A percentile compares a stretch with the other conserved stretches of the same genome.
Conservation (phyloP, 495 filamentous ascomycete species). For the Aspergillus funiculosus region DNA sequence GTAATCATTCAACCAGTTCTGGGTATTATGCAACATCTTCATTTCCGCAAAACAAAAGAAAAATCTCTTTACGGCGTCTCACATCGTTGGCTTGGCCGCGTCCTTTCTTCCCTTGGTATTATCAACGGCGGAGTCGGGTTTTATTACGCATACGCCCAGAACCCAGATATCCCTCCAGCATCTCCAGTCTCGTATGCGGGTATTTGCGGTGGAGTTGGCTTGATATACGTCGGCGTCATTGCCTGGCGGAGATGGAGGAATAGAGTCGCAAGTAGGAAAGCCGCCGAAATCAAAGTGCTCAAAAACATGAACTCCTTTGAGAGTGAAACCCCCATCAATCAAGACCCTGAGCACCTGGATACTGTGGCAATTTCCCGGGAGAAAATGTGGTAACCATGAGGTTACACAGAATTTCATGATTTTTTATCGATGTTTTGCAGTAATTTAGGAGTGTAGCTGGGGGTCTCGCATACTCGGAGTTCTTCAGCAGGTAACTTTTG, state of each 20-base stretch:
- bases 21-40: constrained; percentile 59
- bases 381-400: constrained; percentile 7
- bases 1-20: constrained; percentile 56
- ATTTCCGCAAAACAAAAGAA: constrained; percentile 39
- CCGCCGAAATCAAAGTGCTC: not conserved
- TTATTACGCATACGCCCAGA: constrained; percentile 20
- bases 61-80: constrained; percentile 52
- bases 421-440: constrained; percentile 8
- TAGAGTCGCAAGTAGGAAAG: too few species aligned
- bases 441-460: constrained; percentile 3
- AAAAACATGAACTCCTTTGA: too few species aligned
- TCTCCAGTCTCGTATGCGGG: constrained; percentile 16
- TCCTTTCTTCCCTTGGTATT: constrained; percentile 57
- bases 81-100: constrained; percentile 82
- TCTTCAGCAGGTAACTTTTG: not conserved
- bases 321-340: constrained; percentile 7
- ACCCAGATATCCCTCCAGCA: constrained; percentile 17
- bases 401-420: constrained; percentile 11
- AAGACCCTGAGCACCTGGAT: not conserved
- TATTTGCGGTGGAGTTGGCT: constrained; percentile 11
- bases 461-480: constrained; percentile 12
- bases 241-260: constrained; percentile 9
- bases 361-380: constrained; percentile 1
- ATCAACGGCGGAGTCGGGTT: constrained; percentile 66
- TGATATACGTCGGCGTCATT: constrained; percentile 18